phyloP scores from a whole-genome alignment of 2,329 filamentous ascomycete species.

The Cladosporium cucumerinum region DNA sequence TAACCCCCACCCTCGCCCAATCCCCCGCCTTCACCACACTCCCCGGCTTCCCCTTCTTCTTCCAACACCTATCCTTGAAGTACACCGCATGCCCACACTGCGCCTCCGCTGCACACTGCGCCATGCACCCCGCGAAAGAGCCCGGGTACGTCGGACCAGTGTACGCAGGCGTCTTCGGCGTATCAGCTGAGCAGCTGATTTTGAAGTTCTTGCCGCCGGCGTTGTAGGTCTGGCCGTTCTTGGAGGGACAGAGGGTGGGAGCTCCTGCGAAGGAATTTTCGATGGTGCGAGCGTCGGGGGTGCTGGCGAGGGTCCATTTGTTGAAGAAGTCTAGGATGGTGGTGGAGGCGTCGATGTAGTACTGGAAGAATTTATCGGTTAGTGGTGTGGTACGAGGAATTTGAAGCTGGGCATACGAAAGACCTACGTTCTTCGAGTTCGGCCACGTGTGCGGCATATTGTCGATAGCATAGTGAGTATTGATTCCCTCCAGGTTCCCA shows the following conservation, averaged over 20 bases:
- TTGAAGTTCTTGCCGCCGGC: neutral
- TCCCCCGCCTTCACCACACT: neutral
- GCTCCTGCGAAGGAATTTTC: neutral
- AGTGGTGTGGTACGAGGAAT: neutral
- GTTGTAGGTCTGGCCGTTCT: neutral
- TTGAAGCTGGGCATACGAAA: neutral
- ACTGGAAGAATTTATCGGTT: neutral
- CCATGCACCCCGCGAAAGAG: neutral
- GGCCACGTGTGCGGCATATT: constrained; percentile 40
- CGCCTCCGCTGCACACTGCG: neutral
- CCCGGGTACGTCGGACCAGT: constrained; percentile 2
- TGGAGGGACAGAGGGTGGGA: neutral
- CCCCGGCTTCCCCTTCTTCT: constrained; percentile 10
- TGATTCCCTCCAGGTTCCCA: constrained; percentile 31
- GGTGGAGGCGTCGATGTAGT: constrained; percentile 13
- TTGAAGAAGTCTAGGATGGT: constrained; percentile 18
- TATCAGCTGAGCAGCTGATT: constrained; percentile 10
- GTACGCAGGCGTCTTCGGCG: neutral
- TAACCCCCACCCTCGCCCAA: constrained; percentile 4
- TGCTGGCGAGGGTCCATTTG: constrained; percentile 10
- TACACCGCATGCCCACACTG: constrained; percentile 12
- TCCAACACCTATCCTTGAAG: constrained; percentile 11
- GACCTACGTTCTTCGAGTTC: constrained; percentile 15
- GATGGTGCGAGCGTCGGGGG: neutral
- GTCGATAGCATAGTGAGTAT: constrained; percentile 36